These are phyloP conservation scores for Haplosporangium gracile DNA, from an alignment of 192 early-diverging fungal genomes.

Conservation along the genomic window DNA sequence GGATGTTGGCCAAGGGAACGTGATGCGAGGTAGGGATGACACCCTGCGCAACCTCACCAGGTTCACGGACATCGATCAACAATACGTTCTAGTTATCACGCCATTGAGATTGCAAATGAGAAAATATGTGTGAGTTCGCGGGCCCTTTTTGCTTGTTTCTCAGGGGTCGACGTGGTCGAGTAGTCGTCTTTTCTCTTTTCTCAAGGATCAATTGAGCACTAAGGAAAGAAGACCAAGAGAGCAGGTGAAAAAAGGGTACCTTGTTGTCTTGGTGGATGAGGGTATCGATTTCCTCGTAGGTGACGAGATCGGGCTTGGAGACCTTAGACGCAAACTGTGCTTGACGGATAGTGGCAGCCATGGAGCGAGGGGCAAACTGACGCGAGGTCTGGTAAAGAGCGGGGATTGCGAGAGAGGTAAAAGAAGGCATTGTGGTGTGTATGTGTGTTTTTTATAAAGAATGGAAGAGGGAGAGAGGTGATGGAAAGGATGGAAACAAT, in stretches of 20 bases:
- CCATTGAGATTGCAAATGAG: not conserved
- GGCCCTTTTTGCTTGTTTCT: too few species aligned
- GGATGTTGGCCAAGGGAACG: slow-evolving; percentile 73
- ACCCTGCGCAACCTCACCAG: slow-evolving; percentile 70
- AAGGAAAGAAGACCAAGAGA: not conserved
- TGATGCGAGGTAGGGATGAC: slow-evolving; percentile 75
- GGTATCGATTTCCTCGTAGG: slow-evolving; percentile 50
- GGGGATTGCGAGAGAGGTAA: slow-evolving; percentile 50
- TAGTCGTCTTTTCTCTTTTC: too few species aligned
- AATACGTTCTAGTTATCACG: slow-evolving; percentile 52
- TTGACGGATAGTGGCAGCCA: slow-evolving; percentile 39
- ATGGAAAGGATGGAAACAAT: not conserved
- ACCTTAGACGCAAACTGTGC: slow-evolving; percentile 36
- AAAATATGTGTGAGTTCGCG: too few species aligned
- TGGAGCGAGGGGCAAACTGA: slow-evolving; percentile 41
- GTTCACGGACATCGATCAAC: slow-evolving; percentile 80
- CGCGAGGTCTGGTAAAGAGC: slow-evolving; percentile 56
- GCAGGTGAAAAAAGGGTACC: not conserved
- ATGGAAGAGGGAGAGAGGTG: not conserved
- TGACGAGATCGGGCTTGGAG: slow-evolving; percentile 44
- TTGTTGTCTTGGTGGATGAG: slow-evolving; percentile 44
- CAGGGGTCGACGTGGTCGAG: too few species aligned
- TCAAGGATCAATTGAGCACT: not conserved
- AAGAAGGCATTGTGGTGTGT: slow-evolving; percentile 36
- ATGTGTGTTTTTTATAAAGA: not conserved